Evolutionary conservation across 2,329 filamentous ascomycete genomes (phyloP), one percentile per base, ranked within the genome.

Genomic region (Xylariomycetidae sp.): DNA sequence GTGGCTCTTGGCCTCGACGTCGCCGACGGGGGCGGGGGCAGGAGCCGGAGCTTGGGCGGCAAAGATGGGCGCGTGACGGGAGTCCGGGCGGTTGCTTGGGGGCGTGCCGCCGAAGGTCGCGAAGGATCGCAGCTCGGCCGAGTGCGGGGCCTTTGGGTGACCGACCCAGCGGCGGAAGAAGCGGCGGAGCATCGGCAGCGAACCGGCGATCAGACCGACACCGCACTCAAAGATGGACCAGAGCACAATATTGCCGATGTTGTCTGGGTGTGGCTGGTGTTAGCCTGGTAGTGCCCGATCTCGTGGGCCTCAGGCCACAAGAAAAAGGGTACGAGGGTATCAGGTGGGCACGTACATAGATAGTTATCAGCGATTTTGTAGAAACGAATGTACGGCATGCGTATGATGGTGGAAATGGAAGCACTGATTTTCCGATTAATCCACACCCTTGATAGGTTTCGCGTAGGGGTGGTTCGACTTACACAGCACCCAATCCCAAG

Each of bases 171-270:
- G 13, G 7, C 15, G n/a, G 26, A 29, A 18, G 12, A 29, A 6
- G 10, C 26, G 26, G 5, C 6, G 26, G 26, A 29, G 15, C 15
- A 29, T 18, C 13, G 26, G 26, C 15, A 29, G 26, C 15, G 13
- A 29, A 12, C 13, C 26, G 26, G 26, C 15, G 15, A 18, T 17
- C 8, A 29, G 6, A n/a, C 41, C 1, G 56, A 35, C 24, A 8
- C 32, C 25, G 20, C 32, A 7, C 15, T 35, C 32, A 18, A 35
- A 22, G n/a, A 35, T 24, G 10, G 32, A 35, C 32, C 32, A 35
- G 13, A 35, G 32, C 5, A 35, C 18, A 5, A 29, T 24, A 19
- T 35, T 29, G 19, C 25, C 32, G 10, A 39, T 25, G 20, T 31
- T 19, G 15, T 16, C 29, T 31, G 20, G 16, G 19, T 8, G n/a